phyloP scores from a whole-genome alignment of 2,329 filamentous ascomycete genomes.

The Microsporum ferrugineum region DNA sequence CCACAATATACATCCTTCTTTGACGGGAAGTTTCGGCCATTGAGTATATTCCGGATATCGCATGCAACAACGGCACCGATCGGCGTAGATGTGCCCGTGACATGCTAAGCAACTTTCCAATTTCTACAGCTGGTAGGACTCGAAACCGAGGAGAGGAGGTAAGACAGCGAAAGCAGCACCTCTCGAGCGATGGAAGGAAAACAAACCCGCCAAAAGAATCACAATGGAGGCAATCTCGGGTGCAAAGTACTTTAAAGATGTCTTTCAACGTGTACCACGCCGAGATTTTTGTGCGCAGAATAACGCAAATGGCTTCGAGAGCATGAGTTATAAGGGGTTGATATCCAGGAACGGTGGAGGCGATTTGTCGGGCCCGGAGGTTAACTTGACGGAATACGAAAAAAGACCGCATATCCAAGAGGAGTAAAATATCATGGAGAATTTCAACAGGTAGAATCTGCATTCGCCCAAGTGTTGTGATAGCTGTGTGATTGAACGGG shows the following conservation, averaged over 20 bases:
- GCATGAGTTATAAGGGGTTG: constrained; percentile 2
- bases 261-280: constrained; percentile 5
- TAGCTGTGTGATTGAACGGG: neutral
- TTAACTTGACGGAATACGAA: constrained; percentile 9
- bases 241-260: constrained; percentile 3
- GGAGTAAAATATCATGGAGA: neutral
- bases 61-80: constrained; percentile 1
- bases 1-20: neutral
- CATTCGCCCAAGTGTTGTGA: constrained; percentile 3
- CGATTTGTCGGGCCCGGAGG: constrained; percentile 2
- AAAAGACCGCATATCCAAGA: constrained; percentile 5
- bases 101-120: neutral
- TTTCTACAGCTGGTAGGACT: neutral
- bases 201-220: constrained; percentile 8
- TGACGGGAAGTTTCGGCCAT: neutral
- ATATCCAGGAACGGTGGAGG: constrained; percentile 6
- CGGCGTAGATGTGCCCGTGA: neutral
- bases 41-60: constrained; percentile 4
- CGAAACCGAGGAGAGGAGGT: neutral
- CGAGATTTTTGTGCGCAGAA: constrained; percentile 6
- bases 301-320: constrained; percentile 4
- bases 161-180: constrained; percentile 4
- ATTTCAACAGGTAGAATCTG: constrained; percentile 6
- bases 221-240: constrained; percentile 3
- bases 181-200: constrained; percentile 3